These are phyloP conservation scores for Epichloe scottii DNA, from an alignment of 2,329 filamentous ascomycete species.

Conservation along the genomic window DNA sequence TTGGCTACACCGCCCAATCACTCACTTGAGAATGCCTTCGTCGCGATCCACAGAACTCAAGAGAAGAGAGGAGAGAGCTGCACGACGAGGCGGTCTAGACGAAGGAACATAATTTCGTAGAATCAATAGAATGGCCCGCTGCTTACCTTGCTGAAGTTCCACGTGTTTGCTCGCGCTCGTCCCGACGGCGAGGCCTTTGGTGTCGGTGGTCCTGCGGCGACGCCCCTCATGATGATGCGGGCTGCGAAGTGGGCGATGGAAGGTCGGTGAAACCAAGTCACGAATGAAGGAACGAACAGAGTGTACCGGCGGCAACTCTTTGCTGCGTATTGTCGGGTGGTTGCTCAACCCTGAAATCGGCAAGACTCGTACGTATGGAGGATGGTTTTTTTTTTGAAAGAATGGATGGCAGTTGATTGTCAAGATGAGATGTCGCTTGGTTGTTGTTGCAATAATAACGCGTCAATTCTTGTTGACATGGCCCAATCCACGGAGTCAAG, in stretches of 20 bases:
- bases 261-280: background rate
- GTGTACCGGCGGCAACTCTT: too few relatives aligned
- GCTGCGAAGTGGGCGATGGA: background rate
- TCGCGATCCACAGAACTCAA: background rate
- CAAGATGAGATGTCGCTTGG: too few relatives aligned
- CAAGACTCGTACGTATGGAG: too few relatives aligned
- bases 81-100: too few relatives aligned
- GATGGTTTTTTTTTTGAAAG: too few relatives aligned
- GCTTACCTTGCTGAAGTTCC: conserved; percentile 29
- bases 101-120: background rate
- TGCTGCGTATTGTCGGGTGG: too few relatives aligned
- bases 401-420: too few relatives aligned
- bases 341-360: too few relatives aligned
- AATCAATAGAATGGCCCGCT: background rate
- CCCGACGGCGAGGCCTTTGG: conserved; percentile 14
- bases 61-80: background rate
- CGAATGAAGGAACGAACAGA: background rate
- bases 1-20: background rate
- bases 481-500: too few relatives aligned
- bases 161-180: conserved; percentile 25
- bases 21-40: conserved; percentile 2
- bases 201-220: conserved; percentile 23
- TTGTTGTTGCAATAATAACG: too few relatives aligned
- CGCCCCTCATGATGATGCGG: conserved; percentile 12
- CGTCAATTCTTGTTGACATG: too few relatives aligned